Base-by-base conservation (phyloP, 164 flowering plant species). In the Buxus sempervirens region DNA sequence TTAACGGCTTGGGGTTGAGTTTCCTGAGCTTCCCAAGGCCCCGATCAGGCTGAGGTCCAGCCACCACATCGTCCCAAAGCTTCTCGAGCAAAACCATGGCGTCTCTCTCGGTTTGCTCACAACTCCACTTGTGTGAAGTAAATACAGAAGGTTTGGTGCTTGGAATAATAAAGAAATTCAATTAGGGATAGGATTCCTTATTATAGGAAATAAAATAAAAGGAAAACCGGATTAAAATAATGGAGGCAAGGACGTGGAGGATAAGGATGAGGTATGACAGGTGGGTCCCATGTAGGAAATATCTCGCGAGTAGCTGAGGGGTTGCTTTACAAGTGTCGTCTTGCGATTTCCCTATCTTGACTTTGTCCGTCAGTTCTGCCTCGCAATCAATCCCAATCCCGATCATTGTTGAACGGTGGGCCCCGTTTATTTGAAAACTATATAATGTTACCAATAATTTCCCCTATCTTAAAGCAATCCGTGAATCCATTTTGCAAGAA, bases 21-120 rank as follows among this genome's bases (percentile, higher is more conserved):
- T 57, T 57, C 59, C 59, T 57, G 59, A 57, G 59, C 59, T 23
- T 57, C 14, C 59, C 59, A 9, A 57, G 59, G 59, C 59, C 59
- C 1, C 5, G 59, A 9, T 57, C 59, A 24, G 59, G 59, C 16
- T 23, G 27, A 57, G 59, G 59, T 2, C 59, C 59, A 23, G 59
- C 59, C 59, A 57, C 23, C 12, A 57, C 59, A 23, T 57, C 59
- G 27, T 57, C 59, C 59, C 59, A 57, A 24, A 57, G 59, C 28
- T 24, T 57, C 28, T 57, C 59, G 7, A 57, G 59, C 27, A 57
- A 57, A 57, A 57, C 59, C 59, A 57, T 57, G 38, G 38, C 7
- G 38, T 14, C 23, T 24, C 23, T 10, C 15, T 23, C 1, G 51
- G 13, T 10, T 1, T 45, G 18, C 18, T 15, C 1, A 15, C 14